Conservation (phyloP, 495 filamentous ascomycete species). For the Beverwykella pulmonaria region DNA sequence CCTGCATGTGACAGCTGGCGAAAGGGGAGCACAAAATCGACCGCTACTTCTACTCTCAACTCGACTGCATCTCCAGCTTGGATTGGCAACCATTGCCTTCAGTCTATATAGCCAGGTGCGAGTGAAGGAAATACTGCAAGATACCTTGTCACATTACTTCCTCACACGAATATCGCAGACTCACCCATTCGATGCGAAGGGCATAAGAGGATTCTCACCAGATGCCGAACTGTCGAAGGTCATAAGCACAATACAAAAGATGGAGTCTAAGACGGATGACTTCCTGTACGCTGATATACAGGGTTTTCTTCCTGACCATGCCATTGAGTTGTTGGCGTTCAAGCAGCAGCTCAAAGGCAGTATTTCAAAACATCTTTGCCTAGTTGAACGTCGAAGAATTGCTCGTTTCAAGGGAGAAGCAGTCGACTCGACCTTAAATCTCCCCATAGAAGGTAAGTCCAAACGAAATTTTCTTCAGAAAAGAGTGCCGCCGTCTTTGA, state of each 20-base stretch:
- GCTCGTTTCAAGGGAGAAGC: constrained; percentile 22
- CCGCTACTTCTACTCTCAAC: constrained; percentile 26
- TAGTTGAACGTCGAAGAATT: constrained; percentile 28
- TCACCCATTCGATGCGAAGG: constrained; percentile 25
- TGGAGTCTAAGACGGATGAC: constrained; percentile 16
- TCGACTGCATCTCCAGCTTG: constrained; percentile 22
- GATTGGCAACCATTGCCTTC: constrained; percentile 21
- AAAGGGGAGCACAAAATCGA: constrained; percentile 18
- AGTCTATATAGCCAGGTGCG: constrained; percentile 4
- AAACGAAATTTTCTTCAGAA: neutral
- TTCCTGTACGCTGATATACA: constrained; percentile 28
- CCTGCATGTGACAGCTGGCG: constrained; percentile 1
- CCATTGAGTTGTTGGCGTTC: constrained; percentile 20
- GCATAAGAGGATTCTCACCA: constrained; percentile 4
- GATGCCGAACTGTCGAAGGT: constrained; percentile 15
- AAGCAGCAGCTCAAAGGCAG: constrained; percentile 10
- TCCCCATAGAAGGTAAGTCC: constrained; percentile 13
- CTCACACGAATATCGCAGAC: constrained; percentile 22
- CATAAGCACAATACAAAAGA: constrained; percentile 18
- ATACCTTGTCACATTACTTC: constrained; percentile 24
- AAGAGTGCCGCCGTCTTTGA: neutral
- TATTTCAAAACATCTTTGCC: constrained; percentile 25
- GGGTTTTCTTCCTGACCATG: constrained; percentile 21
- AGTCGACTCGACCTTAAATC: constrained; percentile 6
- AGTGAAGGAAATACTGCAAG: constrained; percentile 32